Percentiles rank a stretch among this genome's conserved stretches.
Conservation (phyloP, 352 stramenopile species). For the Globisporangium orthogonon region DNA sequence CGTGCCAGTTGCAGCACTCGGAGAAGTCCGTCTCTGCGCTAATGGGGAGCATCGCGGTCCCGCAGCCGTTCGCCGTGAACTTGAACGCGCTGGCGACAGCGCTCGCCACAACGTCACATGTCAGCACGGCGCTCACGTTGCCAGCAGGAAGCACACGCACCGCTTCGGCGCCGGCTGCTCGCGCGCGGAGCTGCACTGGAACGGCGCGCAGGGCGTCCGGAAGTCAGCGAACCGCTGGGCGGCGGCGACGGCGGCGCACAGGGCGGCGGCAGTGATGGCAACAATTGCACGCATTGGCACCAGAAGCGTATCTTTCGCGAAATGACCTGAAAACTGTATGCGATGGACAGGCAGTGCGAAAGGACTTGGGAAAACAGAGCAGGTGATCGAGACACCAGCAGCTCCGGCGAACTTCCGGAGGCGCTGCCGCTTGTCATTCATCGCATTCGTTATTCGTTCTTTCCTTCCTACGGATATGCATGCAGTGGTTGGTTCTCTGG, state of each 20-base stretch:
- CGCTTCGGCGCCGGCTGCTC: constrained; percentile 20
- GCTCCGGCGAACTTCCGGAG: neutral
- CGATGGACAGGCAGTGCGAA: too few species aligned
- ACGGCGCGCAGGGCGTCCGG: constrained; percentile 30
- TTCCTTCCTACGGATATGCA: neutral
- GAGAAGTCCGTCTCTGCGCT: constrained; percentile 36
- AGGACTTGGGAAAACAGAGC: neutral
- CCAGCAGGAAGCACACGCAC: constrained; percentile 8
- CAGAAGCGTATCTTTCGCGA: neutral
- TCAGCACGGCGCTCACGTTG: too few species aligned
- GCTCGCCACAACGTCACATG: neutral
- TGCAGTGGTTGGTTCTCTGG: neutral
- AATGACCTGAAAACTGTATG: neutral
- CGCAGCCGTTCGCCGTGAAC: constrained; percentile 73
- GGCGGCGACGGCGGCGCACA: neutral
- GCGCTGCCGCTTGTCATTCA: neutral
- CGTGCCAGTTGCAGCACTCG: constrained; percentile 79
- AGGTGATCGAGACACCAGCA: neutral
- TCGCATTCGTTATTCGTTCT: neutral
- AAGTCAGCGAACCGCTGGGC: constrained; percentile 13
- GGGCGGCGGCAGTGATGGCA: neutral
- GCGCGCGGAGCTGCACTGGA: constrained; percentile 21
- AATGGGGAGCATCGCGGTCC: constrained; percentile 53
- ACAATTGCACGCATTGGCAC: neutral
- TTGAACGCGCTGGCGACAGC: constrained; percentile 41